phyloP scores from a whole-genome alignment of 345 rosid species.

The Raphanus raphanistrum region DNA sequence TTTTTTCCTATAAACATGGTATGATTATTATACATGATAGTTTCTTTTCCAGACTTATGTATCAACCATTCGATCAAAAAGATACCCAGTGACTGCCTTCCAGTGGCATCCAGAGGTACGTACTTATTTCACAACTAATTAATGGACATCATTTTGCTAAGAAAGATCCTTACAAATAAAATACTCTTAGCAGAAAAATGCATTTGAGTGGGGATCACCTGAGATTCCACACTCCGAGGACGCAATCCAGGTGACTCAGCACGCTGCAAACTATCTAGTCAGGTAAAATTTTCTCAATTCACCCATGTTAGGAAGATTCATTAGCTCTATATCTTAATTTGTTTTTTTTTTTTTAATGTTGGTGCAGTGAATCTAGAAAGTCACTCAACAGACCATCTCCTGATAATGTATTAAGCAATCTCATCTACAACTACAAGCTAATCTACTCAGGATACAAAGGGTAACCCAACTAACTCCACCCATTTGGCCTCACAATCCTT shows the following conservation, averaged over 20 bases:
- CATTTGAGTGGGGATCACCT: conserved; percentile 86
- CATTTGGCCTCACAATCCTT: not conserved
- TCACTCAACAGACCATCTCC: conserved; percentile 64
- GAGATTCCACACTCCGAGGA: conserved; percentile 88
- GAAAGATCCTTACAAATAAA: not conserved
- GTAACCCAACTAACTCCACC: conserved; percentile 42
- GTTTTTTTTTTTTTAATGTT: not conserved
- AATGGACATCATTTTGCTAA: not conserved
- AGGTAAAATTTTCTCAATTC: conserved; percentile 46
- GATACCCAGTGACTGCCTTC: conserved; percentile 1
- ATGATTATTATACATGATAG: conserved; percentile 58
- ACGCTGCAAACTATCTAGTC: conserved; percentile 77
- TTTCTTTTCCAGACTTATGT: not conserved
- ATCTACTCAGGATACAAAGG: conserved; percentile 84
- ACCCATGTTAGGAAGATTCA: not conserved
- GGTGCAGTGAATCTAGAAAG: conserved; percentile 88
- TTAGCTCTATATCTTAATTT: not conserved
- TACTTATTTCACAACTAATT: not conserved
- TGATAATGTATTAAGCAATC: conserved; percentile 60
- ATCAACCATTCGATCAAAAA: not conserved
- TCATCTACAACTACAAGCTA: conserved; percentile 82
- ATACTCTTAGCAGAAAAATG: conserved; percentile 64
- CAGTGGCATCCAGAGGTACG: not conserved
- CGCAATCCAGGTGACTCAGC: conserved; percentile 84
- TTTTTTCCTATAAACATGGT: not conserved